Evolutionary conservation across 768 basidiomycete genomes (phyloP).

Genomic region (Xerocomellus dryophilus): DNA sequence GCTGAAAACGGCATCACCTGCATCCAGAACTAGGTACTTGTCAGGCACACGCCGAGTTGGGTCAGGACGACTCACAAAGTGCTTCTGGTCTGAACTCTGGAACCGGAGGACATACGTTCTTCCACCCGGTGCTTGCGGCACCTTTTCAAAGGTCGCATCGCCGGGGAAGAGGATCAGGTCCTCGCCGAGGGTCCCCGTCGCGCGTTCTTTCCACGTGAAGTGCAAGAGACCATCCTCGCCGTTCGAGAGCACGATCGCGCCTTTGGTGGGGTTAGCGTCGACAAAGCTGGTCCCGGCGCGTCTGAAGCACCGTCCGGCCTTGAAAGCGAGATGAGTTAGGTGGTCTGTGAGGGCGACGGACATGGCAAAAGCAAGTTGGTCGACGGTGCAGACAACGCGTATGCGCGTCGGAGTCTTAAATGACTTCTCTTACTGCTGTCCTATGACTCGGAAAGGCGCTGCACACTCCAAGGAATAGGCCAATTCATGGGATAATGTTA

Average conservation of each 20-base stretch:
- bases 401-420: constrained; percentile 24
- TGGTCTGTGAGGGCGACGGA: constrained; percentile 28
- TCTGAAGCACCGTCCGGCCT: constrained; percentile 74
- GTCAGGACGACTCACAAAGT: constrained; percentile 66
- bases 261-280: constrained; percentile 66
- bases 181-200: constrained; percentile 59
- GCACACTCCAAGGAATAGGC: too few species aligned
- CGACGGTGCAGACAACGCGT: constrained; percentile 8
- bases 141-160: constrained; percentile 79
- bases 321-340: constrained; percentile 45
- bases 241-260: constrained; percentile 64
- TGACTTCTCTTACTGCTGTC: too few species aligned
- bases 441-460: too few species aligned
- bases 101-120: constrained; percentile 89
- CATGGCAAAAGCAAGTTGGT: constrained; percentile 7
- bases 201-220: constrained; percentile 77
- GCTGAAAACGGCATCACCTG: constrained; percentile 48
- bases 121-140: constrained; percentile 60
- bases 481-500: too few species aligned
- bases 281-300: constrained; percentile 65
- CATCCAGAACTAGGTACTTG: constrained; percentile 69
- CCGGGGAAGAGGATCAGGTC: constrained; percentile 86
- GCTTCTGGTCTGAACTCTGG: constrained; percentile 82
- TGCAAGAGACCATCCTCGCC: constrained; percentile 76
- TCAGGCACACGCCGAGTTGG: not conserved